A percentile compares a stretch with the other conserved stretches of the same genome.
Evolutionary conservation across 257 asterid genomes (phyloP).

Genomic region (Verbascum thapsus): DNA sequence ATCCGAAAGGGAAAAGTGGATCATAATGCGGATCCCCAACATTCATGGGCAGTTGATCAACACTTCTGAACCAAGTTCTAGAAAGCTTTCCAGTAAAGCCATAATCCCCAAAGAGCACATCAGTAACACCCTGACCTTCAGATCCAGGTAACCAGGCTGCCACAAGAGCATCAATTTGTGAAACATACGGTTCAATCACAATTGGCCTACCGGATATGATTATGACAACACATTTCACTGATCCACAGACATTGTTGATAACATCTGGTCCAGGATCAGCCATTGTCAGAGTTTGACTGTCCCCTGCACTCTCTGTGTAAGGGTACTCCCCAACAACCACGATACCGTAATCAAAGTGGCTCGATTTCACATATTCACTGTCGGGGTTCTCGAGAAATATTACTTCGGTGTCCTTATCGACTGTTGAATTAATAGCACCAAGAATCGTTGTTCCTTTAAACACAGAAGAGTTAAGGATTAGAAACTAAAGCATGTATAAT

Average conservation of each 20-base stretch:
- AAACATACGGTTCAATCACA: conserved; percentile 61
- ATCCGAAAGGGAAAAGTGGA: conserved; percentile 74
- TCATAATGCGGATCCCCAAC: conserved; percentile 73
- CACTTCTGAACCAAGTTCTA: conserved; percentile 77
- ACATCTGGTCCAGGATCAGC: conserved; percentile 69
- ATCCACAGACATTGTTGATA: conserved; percentile 62
- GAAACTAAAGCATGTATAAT: neutral
- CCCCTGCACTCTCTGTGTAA: conserved; percentile 77
- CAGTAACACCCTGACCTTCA: conserved; percentile 87
- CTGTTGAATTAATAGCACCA: conserved; percentile 62
- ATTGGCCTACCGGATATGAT: conserved; percentile 75
- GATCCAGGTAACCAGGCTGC: conserved; percentile 93
- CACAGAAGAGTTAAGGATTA: neutral
- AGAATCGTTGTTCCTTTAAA: conserved; percentile 74
- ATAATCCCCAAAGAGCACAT: conserved; percentile 79
- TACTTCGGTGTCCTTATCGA: conserved; percentile 61
- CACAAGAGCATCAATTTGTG: conserved; percentile 65
- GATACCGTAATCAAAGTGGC: conserved; percentile 65
- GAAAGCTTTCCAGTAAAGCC: conserved; percentile 68
- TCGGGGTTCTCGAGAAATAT: conserved; percentile 65
- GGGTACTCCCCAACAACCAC: conserved; percentile 81
- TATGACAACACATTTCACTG: conserved; percentile 63
- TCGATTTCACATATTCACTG: conserved; percentile 49
- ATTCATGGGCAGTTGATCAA: conserved; percentile 80
- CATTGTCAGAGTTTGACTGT: conserved; percentile 69